phyloP scores from a whole-genome alignment of 31 red algal species.

The Pterothamnion heteromorphum region DNA sequence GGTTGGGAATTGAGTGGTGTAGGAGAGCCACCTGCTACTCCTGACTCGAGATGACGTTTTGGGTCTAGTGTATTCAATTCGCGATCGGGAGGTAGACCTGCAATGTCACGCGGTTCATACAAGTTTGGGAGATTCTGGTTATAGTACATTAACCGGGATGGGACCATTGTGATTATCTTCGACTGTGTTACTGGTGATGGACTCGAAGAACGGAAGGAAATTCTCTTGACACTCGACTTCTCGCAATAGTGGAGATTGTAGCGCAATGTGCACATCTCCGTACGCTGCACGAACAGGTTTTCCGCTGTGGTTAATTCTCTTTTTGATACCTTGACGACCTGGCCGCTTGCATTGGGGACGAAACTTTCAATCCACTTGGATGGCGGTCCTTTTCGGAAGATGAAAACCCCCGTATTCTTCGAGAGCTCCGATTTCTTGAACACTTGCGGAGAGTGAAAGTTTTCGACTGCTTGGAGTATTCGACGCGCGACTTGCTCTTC shows the following conservation, averaged over 20 bases:
- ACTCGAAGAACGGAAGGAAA: not conserved
- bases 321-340: constrained; percentile 18
- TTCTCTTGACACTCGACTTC: not conserved
- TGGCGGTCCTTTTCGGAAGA: constrained; percentile 21
- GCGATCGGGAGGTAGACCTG: not conserved
- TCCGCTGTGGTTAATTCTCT: not conserved
- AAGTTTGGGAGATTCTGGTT: not conserved
- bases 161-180: not conserved
- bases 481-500: constrained; percentile 13
- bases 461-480: not conserved
- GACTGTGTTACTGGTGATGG: not conserved
- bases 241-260: not conserved
- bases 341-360: not conserved
- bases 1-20: too few species aligned
- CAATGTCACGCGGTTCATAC: not conserved
- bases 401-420: not conserved
- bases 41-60: not conserved
- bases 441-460: not conserved
- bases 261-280: constrained; percentile 5
- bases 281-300: not conserved
- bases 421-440: not conserved
- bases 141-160: not conserved
- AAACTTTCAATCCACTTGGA: constrained; percentile 20
- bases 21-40: not conserved
- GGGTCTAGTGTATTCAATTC: too few species aligned